phyloP scores from a whole-genome alignment of 2,329 filamentous ascomycete genomes.

The Penicillium expansum region DNA sequence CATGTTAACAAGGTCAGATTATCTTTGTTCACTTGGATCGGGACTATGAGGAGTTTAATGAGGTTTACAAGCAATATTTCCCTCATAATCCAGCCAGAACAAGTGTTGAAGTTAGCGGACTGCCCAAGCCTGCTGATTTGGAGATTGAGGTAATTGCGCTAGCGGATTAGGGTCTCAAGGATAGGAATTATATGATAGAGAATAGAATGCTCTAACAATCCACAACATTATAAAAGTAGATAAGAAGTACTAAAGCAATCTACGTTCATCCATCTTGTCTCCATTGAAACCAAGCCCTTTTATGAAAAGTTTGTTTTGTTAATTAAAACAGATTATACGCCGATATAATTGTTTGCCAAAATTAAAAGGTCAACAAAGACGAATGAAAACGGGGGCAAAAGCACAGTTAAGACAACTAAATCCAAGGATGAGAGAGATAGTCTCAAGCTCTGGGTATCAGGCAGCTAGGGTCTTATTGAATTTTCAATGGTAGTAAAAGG shows the following conservation, averaged over 20 bases:
- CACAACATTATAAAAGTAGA: background rate
- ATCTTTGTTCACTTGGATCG: background rate
- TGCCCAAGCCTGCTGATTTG: background rate
- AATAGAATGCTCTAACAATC: background rate
- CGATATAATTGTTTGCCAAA: background rate
- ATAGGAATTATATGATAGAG: background rate
- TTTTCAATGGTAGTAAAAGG: background rate
- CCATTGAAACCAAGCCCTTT: background rate
- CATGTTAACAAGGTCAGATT: background rate
- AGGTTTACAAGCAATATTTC: too few relatives aligned
- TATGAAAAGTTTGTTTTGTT: background rate
- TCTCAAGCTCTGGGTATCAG: background rate
- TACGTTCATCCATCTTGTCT: background rate
- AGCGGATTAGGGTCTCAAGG: background rate
- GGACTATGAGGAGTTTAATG: too few relatives aligned
- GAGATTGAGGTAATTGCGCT: background rate
- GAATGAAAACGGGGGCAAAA: background rate
- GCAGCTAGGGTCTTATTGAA: background rate
- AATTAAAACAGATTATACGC: background rate
- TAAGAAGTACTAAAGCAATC: background rate
- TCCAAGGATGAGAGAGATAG: background rate
- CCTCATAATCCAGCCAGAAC: too few relatives aligned
- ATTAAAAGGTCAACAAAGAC: background rate
- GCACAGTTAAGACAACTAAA: background rate
- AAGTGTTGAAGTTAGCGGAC: too few relatives aligned